A percentile compares a stretch with the other conserved stretches of the same genome.
Evolutionary conservation across 2,329 filamentous ascomycete species (phyloP).

Genomic region (Colletotrichum theobromicola): DNA sequence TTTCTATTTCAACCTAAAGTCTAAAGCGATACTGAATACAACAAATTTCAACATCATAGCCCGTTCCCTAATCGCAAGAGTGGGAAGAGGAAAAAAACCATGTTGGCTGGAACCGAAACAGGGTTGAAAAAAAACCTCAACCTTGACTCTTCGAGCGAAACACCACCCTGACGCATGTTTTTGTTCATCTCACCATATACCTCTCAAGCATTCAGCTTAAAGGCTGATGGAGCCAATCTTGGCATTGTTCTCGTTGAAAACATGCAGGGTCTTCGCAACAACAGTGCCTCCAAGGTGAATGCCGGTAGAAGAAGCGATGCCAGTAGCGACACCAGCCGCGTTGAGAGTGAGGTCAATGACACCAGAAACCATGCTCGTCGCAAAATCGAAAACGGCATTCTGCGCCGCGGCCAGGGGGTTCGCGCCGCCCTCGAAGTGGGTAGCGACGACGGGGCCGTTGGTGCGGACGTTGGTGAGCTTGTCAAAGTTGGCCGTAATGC

Average conservation of each 20-base stretch:
- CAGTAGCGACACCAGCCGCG: background rate
- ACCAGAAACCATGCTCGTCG: background rate
- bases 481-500: background rate
- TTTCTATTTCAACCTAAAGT: background rate
- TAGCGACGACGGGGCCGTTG: background rate
- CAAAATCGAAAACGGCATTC: background rate
- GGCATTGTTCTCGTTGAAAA: background rate
- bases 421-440: background rate
- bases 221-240: background rate
- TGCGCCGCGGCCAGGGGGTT: background rate
- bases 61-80: background rate
- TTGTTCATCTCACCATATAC: background rate
- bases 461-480: background rate
- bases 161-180: background rate
- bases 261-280: background rate
- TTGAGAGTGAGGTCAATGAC: background rate
- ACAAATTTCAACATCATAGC: fast-evolving
- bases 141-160: background rate
- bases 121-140: background rate
- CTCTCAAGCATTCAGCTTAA: fast-evolving
- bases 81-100: background rate
- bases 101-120: background rate
- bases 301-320: background rate
- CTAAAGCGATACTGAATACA: background rate
- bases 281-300: background rate